Percentiles rank a stretch among this genome's conserved stretches.
phyloP scores from a whole-genome alignment of 176 grass and related monocot species.

The Rhynchospora pubera region DNA sequence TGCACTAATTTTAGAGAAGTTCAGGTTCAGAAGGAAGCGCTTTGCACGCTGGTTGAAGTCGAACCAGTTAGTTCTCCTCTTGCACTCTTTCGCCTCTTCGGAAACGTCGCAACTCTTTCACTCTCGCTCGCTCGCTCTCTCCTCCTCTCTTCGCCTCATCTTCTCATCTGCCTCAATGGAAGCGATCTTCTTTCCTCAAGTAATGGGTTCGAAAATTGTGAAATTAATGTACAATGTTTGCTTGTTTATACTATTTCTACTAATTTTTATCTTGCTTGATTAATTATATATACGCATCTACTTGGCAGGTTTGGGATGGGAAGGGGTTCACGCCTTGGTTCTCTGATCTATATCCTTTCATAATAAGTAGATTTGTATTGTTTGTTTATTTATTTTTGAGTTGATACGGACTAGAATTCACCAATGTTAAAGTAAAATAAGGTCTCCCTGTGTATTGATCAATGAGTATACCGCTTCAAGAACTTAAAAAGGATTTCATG shows the following conservation, averaged over 20 bases:
- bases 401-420: neutral
- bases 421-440: neutral
- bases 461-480: neutral
- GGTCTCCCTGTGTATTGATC: neutral
- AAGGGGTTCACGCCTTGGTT: conserved; percentile 60
- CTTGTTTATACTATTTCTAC: neutral
- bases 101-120: neutral
- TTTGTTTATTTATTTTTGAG: neutral
- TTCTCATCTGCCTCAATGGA: neutral
- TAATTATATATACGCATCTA: neutral
- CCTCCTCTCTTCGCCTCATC: neutral
- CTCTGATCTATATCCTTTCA: conserved; percentile 82
- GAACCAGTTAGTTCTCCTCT: neutral
- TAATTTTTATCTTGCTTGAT: neutral
- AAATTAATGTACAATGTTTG: neutral
- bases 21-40: neutral
- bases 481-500: neutral
- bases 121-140: neutral
- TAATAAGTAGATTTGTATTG: neutral
- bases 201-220: neutral
- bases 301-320: conserved; percentile 66
- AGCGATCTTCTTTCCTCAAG: neutral
- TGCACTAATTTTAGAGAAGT: too few species aligned
- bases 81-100: neutral
- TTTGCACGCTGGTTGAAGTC: neutral